phyloP scores from a whole-genome alignment of 352 stramenopile genomes.

The Pythium folliculosum region DNA sequence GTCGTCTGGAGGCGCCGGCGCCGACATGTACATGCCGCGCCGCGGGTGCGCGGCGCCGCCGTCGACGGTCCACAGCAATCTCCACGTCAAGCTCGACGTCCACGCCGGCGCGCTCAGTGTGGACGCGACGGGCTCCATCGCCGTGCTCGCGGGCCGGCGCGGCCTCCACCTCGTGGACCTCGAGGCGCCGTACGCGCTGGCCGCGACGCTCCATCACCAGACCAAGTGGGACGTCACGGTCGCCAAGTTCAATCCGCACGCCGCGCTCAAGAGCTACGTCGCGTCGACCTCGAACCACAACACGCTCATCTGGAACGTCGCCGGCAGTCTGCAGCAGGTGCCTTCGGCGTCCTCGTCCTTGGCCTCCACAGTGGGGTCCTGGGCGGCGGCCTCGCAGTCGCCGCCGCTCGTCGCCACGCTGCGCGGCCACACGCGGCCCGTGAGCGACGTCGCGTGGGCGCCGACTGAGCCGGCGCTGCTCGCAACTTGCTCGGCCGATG shows the following conservation, averaged over 20 bases:
- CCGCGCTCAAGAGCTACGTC: slow-evolving; percentile 62
- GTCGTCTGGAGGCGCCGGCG: neutral
- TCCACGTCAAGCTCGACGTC: slow-evolving; percentile 63
- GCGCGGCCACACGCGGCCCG: slow-evolving; percentile 66
- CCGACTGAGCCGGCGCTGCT: slow-evolving; percentile 70
- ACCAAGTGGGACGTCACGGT: slow-evolving; percentile 82
- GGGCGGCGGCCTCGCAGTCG: too few species aligned
- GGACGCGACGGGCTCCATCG: slow-evolving; percentile 66
- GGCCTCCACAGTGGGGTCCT: too few species aligned
- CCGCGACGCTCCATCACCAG: slow-evolving; percentile 70
- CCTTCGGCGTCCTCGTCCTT: too few species aligned
- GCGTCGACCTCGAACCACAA: slow-evolving; percentile 82
- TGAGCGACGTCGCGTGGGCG: slow-evolving; percentile 81
- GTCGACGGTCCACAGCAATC: slow-evolving; percentile 42
- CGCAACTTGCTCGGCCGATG: slow-evolving; percentile 77
- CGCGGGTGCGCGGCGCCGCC: slow-evolving; percentile 23
- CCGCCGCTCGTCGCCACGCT: slow-evolving; percentile 69
- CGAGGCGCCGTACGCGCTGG: slow-evolving; percentile 58
- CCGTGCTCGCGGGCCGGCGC: slow-evolving; percentile 64
- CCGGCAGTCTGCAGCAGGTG: slow-evolving; percentile 27
- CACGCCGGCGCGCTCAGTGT: slow-evolving; percentile 72
- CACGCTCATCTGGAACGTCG: slow-evolving; percentile 81
- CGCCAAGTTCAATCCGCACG: slow-evolving; percentile 78
- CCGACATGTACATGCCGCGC: neutral
- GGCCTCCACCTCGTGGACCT: slow-evolving; percentile 77